Evolutionary conservation across 1,284 basidiomycete species (phyloP).

Genomic region (Fistulinella cinereoalba): DNA sequence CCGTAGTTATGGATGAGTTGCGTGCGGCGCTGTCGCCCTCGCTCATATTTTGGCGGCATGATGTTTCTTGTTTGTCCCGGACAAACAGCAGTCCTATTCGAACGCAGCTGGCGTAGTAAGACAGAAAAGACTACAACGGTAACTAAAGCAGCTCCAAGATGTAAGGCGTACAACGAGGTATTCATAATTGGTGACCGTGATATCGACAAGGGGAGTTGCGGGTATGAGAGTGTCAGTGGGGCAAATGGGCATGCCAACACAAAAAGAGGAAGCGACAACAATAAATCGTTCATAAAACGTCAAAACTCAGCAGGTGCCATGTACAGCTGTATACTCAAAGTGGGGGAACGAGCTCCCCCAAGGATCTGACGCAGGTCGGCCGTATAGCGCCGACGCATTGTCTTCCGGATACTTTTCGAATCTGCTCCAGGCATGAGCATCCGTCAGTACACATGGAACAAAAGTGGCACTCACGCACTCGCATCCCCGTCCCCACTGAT

Average conservation of each 20-base stretch:
- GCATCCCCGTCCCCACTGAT: slow-evolving; percentile 85
- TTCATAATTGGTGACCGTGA: slow-evolving; percentile 11
- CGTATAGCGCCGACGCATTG: slow-evolving; percentile 58
- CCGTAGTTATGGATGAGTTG: slow-evolving; percentile 26
- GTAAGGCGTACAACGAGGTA: slow-evolving; percentile 13
- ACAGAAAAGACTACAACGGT: slow-evolving; percentile 2
- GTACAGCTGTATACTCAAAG: slow-evolving; percentile 57
- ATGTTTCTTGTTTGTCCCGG: slow-evolving; percentile 35
- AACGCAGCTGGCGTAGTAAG: not conserved
- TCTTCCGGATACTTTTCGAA: slow-evolving; percentile 78
- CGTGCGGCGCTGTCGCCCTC: slow-evolving; percentile 23
- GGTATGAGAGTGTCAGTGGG: slow-evolving; percentile 17
- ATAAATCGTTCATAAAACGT: not conserved
- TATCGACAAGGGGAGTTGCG: slow-evolving; percentile 7
- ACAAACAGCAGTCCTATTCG: slow-evolving; percentile 27
- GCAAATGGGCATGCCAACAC: slow-evolving; percentile 11
- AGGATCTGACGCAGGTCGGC: slow-evolving; percentile 51
- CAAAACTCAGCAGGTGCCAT: slow-evolving; percentile 26
- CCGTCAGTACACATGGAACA: not conserved
- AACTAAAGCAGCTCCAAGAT: not conserved
- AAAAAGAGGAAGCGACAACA: slow-evolving; percentile 2
- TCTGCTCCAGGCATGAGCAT: slow-evolving; percentile 35
- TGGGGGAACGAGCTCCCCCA: slow-evolving; percentile 61
- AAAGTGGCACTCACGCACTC: slow-evolving; percentile 69
- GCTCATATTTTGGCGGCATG: slow-evolving; percentile 38